Evolutionary conservation across 768 basidiomycete species (phyloP).

Genomic region (Cyclocybe cylindracea): DNA sequence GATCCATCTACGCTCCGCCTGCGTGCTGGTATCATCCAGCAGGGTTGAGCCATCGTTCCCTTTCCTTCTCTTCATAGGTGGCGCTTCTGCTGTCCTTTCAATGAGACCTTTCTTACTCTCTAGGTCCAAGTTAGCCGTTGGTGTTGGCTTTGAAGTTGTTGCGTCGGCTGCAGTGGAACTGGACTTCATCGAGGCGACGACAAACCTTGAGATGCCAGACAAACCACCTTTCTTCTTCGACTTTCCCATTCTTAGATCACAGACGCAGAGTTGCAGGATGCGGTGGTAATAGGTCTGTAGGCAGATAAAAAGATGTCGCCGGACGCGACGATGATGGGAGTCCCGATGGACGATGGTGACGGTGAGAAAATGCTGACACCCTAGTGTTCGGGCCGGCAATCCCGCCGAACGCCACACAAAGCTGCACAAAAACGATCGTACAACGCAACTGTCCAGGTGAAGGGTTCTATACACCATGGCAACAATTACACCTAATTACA

Average conservation of each 20-base stretch:
- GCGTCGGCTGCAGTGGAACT: constrained; percentile 5
- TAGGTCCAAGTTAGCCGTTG: not conserved
- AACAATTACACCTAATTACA: no score
- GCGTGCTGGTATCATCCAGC: constrained; percentile 18
- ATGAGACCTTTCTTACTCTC: not conserved
- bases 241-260: constrained; percentile 21
- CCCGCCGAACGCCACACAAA: no score
- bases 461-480: no score
- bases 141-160: constrained; percentile 2
- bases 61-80: constrained; percentile 38
- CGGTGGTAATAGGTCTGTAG: no score
- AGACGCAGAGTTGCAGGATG: no score
- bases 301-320: no score
- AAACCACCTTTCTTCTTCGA: constrained; percentile 45
- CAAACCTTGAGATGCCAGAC: constrained; percentile 45
- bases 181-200: constrained; percentile 37
- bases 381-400: no score
- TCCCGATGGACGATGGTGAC: no score
- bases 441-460: no score
- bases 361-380: no score
- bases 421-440: no score
- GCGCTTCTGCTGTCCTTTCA: constrained; percentile 11
- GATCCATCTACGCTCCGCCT: constrained; percentile 25
- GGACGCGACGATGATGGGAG: no score
- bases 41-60: constrained; percentile 14